phyloP scores from a whole-genome alignment of 441 rosid species.

The Theobroma grandiflorum region DNA sequence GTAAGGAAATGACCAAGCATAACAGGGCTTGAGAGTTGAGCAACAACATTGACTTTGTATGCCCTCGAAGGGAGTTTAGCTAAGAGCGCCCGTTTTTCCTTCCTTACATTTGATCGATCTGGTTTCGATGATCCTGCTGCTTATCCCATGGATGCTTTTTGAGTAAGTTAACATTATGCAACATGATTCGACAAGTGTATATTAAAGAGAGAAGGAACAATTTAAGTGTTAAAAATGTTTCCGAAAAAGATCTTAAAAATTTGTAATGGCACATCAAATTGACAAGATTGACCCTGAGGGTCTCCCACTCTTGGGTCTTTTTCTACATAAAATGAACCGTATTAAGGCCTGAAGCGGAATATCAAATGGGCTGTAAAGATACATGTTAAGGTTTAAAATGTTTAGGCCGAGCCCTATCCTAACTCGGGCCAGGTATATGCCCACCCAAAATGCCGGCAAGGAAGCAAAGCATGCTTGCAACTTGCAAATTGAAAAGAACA shows the following conservation, averaged over 20 bases:
- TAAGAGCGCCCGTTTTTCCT: too few species aligned
- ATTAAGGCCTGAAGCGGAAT: not conserved
- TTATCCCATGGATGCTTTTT: too few species aligned
- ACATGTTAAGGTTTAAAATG: not conserved
- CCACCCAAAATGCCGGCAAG: not conserved
- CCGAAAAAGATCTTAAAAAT: not conserved
- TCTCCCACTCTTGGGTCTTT: not conserved
- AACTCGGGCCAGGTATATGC: not conserved
- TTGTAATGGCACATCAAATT: not conserved
- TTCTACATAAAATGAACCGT: not conserved
- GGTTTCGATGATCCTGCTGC: too few species aligned
- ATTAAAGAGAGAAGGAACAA: too few species aligned
- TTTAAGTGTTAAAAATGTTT: not conserved
- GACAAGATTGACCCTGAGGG: not conserved
- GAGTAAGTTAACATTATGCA: too few species aligned
- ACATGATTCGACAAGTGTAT: too few species aligned
- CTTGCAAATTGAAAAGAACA: not conserved
- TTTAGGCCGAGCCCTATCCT: not conserved
- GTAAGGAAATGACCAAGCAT: too few species aligned
- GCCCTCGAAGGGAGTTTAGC: too few species aligned
- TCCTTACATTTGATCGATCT: too few species aligned
- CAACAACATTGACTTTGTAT: too few species aligned
- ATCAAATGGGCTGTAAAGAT: not conserved
- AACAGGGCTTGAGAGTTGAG: too few species aligned
- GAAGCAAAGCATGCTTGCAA: too few species aligned